A percentile compares a stretch with the other conserved stretches of the same genome.
These are phyloP conservation scores for Lathyrus sativus DNA, from an alignment of 306 rosid species.

Conservation along the genomic window DNA sequence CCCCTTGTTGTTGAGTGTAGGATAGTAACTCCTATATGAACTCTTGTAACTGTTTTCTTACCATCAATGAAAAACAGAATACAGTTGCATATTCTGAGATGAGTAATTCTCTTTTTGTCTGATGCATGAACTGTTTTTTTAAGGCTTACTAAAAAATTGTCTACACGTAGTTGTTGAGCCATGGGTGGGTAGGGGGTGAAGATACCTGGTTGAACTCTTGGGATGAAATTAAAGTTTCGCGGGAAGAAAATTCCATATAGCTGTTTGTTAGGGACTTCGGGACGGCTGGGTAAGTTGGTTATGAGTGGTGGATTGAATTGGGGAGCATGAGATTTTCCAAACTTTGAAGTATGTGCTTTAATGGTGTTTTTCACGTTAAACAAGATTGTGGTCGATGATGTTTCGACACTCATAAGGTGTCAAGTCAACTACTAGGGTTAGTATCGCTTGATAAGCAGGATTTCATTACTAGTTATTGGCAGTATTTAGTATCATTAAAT, in stretches of 20 bases:
- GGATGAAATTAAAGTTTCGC: conserved; percentile 1
- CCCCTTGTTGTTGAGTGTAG: no score
- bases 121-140: not conserved
- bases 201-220: conserved; percentile 19
- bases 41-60: no score
- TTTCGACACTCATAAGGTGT: no score
- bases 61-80: no score
- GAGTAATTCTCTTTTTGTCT: not conserved
- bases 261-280: conserved; percentile 10
- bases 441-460: not conserved
- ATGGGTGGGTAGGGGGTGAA: not conserved
- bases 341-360: conserved; percentile 1
- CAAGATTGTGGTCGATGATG: not conserved
- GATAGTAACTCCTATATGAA: no score
- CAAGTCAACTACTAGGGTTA: not conserved
- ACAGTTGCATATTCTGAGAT: no score
- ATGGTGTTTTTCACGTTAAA: not conserved
- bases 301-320: not conserved
- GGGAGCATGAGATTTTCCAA: conserved; percentile 3
- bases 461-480: not conserved
- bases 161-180: not conserved
- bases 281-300: conserved; percentile 16
- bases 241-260: conserved; percentile 1
- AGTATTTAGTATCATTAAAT: conserved; percentile 19
- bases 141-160: not conserved